A percentile compares a stretch with the other conserved stretches of the same genome.
Conservation (phyloP, 2,329 filamentous ascomycete species). For the Alternaria postmessia region DNA sequence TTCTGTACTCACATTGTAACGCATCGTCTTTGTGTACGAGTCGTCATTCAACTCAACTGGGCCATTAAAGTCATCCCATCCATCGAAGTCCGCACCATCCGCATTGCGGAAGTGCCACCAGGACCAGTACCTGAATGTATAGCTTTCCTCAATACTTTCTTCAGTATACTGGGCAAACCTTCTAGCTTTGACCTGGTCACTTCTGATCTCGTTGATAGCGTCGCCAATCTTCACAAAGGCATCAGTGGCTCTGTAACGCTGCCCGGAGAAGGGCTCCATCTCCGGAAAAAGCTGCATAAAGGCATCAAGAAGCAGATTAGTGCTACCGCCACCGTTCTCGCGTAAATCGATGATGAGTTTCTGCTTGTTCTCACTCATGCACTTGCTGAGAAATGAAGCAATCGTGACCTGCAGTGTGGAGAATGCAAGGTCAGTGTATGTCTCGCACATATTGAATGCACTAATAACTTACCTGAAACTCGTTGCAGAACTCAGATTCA, state of each 20-base stretch:
- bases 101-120: slow-evolving; percentile 36
- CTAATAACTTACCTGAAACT: slow-evolving; percentile 35
- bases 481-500: slow-evolving; percentile 22
- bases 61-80: slow-evolving; percentile 56
- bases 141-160: slow-evolving; percentile 18
- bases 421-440: not conserved
- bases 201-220: slow-evolving; percentile 31
- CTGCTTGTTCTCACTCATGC: slow-evolving; percentile 57
- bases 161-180: slow-evolving; percentile 11
- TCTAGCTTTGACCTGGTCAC: slow-evolving; percentile 14
- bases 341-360: slow-evolving; percentile 70
- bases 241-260: slow-evolving; percentile 30
- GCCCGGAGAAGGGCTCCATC: slow-evolving; percentile 47
- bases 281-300: slow-evolving; percentile 63
- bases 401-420: slow-evolving; percentile 23
- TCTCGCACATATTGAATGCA: not conserved
- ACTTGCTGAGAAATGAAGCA: slow-evolving; percentile 55
- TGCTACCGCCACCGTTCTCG: slow-evolving; percentile 64
- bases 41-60: slow-evolving; percentile 46
- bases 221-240: slow-evolving; percentile 32
- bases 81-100: slow-evolving; percentile 46
- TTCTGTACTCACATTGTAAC: slow-evolving; percentile 37
- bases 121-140: slow-evolving; percentile 30
- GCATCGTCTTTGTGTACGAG: slow-evolving; percentile 49
- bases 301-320: slow-evolving; percentile 43